Evolutionary conservation across 163 green algal species (phyloP), one percentile per base, ranked within the genome.

Genomic region (Coccomyxa subellipsoidea): DNA sequence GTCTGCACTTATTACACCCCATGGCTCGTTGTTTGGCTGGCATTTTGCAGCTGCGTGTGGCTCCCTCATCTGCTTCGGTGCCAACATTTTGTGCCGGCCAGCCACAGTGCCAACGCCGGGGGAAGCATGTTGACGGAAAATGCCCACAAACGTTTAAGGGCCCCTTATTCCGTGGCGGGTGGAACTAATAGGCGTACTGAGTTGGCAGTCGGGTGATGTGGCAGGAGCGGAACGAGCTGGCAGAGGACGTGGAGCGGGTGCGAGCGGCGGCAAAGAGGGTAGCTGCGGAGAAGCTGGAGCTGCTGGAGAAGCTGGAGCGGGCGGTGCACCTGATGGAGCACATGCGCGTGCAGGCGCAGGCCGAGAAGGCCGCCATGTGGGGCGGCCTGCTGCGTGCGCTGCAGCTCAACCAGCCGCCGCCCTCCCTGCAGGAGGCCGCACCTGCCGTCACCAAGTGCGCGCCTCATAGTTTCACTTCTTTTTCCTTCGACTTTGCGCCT

Each of bases 151-250:
- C n/a, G n/a, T n/a, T n/a, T n/a, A n/a, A n/a, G n/a, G n/a, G n/a
- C n/a, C n/a, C n/a, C n/a, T n/a, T n/a, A n/a, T n/a, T n/a, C n/a
- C n/a, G n/a, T n/a, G n/a, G n/a, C n/a, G n/a, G n/a, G n/a, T n/a
- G n/a, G n/a, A n/a, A n/a, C n/a, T n/a, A n/a, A n/a, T n/a, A n/a
- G 47, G 15, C 47, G 15, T 59, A 1, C 47, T 59, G 47, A 59
- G 23, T 1, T 18, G 23, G 47, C 47, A 7, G 3, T 59, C n/a
- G 5, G 0, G 0, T 59, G 47, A 18, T 18, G 23, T 59, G 47
- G 66, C 66, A 73, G 66, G 66, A 73, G n/a, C 66, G 66, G 27
- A 73, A 73, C 2, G 29, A 73, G 66, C 66, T 73, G 29, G n/a
- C 66, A 73, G n/a, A 32, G n/a, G 66, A 73, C 21, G 29, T n/a